phyloP scores from a whole-genome alignment of 2,329 filamentous ascomycete genomes.

The Penicillium sp. region DNA sequence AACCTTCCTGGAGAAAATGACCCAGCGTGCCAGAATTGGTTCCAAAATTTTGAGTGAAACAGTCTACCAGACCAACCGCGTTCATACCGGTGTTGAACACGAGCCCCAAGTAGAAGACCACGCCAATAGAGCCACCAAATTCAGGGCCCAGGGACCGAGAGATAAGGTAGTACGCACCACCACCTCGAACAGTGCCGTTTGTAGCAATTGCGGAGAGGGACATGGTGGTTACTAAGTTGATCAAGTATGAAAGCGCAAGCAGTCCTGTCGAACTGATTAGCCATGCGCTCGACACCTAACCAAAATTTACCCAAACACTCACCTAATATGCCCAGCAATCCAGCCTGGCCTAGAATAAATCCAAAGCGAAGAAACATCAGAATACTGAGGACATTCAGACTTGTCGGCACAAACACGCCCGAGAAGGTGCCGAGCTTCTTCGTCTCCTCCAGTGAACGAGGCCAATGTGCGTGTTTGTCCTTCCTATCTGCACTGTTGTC shows the following conservation, averaged over 20 bases:
- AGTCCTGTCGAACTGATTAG: slow-evolving; percentile 55
- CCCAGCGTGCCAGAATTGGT: slow-evolving; percentile 57
- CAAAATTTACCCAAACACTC: slow-evolving; percentile 21
- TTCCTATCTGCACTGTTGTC: slow-evolving; percentile 36
- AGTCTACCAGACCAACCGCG: slow-evolving; percentile 82
- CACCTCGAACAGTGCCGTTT: slow-evolving; percentile 84
- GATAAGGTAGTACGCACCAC: slow-evolving; percentile 86
- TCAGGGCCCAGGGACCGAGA: slow-evolving; percentile 83
- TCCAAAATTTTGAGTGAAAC: slow-evolving; percentile 74
- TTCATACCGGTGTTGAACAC: slow-evolving; percentile 87
- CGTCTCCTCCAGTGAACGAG: slow-evolving; percentile 32
- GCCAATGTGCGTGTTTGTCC: slow-evolving; percentile 31
- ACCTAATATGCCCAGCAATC: slow-evolving; percentile 79
- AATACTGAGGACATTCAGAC: slow-evolving; percentile 84
- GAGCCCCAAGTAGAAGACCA: slow-evolving; percentile 89
- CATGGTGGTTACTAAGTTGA: slow-evolving; percentile 81
- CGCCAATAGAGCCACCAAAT: slow-evolving; percentile 84
- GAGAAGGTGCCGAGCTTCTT: slow-evolving; percentile 75
- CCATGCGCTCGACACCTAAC: slow-evolving; percentile 12
- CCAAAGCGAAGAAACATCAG: slow-evolving; percentile 91
- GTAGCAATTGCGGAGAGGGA: slow-evolving; percentile 87
- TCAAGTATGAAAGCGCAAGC: slow-evolving; percentile 72
- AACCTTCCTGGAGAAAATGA: slow-evolving; percentile 66
- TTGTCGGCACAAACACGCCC: slow-evolving; percentile 85
- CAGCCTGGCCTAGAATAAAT: slow-evolving; percentile 77